Evolutionary conservation across 2,329 filamentous ascomycete species (phyloP), one percentile per base, ranked within the genome.

Genomic region (Penicillium sp.): DNA sequence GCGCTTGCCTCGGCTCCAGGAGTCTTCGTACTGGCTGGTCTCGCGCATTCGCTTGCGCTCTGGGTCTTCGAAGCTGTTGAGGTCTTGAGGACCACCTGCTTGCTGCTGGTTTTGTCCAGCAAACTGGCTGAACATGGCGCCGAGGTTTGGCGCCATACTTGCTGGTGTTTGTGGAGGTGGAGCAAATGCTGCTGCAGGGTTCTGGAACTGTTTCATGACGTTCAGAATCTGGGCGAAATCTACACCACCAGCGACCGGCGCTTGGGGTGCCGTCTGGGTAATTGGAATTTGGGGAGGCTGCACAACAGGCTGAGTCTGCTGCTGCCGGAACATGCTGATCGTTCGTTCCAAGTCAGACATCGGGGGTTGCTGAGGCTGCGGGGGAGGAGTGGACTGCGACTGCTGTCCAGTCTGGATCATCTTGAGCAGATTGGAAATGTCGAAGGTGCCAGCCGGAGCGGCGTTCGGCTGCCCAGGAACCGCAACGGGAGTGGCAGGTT

Each of bases 31-130:
- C 6, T 67, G 65, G 34, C 48, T 57, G n/a, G 45, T 45, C 39
- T 75, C 73, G 21, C 70, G 70, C 50, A 66, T 66, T 31, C 71
- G 67, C 50, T 74, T 74, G 39, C 74, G 73, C 34, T 76, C 75
- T 4, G 70, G 65, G 42, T 76, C 72, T 45, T 75, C 74, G 42
- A 70, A 74, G 24, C 47, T 49, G 16, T 62, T 13, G 26, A 29
- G 16, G 9, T 24, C 21, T 16, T 43, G 44, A 3, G 62, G 58
- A n/a, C 46, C 12, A 8, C 49, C 52, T 23, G 43, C 23, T 28
- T 65, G 28, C 28, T 29, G 60, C 39, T 66, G 61, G 39, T 59
- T 67, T 23, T 65, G 63, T 15, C 59, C 63, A 39, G 56, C 50
- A 16, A 71, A 60, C 43, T 71, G 70, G 7, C 63, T 68, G 46